Evolutionary conservation across 352 stramenopile species (phyloP).

Genomic region (Globisporangium cystogenes): DNA sequence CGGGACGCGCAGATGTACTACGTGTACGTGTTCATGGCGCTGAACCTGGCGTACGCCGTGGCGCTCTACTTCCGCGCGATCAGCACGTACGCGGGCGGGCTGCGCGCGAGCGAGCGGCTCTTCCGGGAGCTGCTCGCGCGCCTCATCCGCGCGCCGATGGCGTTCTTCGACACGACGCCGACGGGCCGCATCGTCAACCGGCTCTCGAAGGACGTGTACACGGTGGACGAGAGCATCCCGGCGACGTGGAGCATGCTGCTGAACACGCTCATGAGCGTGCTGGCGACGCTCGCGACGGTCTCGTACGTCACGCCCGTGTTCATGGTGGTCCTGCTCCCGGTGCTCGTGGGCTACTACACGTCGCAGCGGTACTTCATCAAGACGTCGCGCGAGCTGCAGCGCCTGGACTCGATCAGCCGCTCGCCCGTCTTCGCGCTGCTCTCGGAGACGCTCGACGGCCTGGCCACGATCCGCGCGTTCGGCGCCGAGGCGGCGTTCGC

Average conservation of each 20-base stretch:
- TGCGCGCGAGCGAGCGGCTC: slow-evolving; percentile 51
- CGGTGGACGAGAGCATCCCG: slow-evolving; percentile 67
- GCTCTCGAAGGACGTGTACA: slow-evolving; percentile 76
- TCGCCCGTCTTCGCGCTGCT: slow-evolving; percentile 95
- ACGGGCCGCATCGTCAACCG: slow-evolving; percentile 75
- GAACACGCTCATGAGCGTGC: slow-evolving; percentile 63
- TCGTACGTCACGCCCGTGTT: slow-evolving; percentile 66
- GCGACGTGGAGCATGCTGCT: slow-evolving; percentile 63
- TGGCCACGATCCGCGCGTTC: slow-evolving; percentile 92
- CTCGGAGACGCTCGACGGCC: slow-evolving; percentile 92
- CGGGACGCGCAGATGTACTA: slow-evolving; percentile 65
- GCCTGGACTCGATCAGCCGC: slow-evolving; percentile 92
- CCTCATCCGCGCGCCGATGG: slow-evolving; percentile 79
- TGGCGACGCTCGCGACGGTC: slow-evolving; percentile 58
- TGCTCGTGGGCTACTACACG: slow-evolving; percentile 57
- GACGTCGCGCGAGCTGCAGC: slow-evolving; percentile 91
- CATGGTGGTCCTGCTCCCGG: slow-evolving; percentile 71
- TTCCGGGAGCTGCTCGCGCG: slow-evolving; percentile 78
- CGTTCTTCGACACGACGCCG: slow-evolving; percentile 84
- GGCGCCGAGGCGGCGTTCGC: slow-evolving; percentile 44
- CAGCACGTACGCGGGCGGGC: slow-evolving; percentile 43
- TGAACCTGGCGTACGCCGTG: slow-evolving; percentile 57
- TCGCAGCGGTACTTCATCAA: slow-evolving; percentile 93
- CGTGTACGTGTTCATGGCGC: slow-evolving; percentile 76
- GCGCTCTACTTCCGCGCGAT: slow-evolving; percentile 63